Evolutionary conservation across 176 grass and related monocot genomes (phyloP).

Genomic region (Carex kokanica): DNA sequence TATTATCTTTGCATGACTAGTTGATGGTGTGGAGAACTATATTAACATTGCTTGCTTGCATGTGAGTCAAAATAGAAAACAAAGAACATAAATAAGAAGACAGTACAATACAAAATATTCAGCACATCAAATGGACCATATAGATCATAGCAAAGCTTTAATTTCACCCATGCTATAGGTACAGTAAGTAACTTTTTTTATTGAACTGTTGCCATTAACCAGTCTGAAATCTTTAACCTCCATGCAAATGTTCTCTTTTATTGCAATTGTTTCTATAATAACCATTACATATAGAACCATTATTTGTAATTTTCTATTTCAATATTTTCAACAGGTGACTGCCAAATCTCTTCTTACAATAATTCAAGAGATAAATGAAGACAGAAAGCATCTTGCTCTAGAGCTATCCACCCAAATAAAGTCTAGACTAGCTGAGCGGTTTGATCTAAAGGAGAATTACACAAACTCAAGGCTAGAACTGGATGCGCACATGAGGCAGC

Average conservation of each 20-base stretch:
- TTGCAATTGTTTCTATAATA: background rate
- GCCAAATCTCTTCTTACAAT: slow-evolving; percentile 38
- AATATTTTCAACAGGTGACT: slow-evolving; percentile 14
- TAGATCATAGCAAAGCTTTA: background rate
- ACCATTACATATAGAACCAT: background rate
- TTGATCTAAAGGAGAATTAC: slow-evolving; percentile 54
- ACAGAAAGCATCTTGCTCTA: slow-evolving; percentile 50
- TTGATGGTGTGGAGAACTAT: background rate
- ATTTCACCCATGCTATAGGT: background rate
- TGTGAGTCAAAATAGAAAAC: background rate
- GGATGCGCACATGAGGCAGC: slow-evolving; percentile 42
- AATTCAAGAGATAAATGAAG: slow-evolving; percentile 58
- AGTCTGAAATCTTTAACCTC: background rate
- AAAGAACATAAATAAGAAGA: background rate
- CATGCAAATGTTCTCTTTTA: background rate
- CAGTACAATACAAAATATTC: background rate
- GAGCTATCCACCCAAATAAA: slow-evolving; percentile 84
- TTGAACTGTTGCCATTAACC: background rate
- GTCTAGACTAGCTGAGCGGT: slow-evolving; percentile 64
- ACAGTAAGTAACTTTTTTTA: background rate
- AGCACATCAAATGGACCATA: background rate
- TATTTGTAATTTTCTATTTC: background rate
- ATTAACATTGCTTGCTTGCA: background rate
- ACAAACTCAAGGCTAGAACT: slow-evolving; percentile 52
- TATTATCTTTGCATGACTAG: background rate